These are phyloP conservation scores for Brassica napus DNA, from an alignment of 345 rosid genomes.

Conservation along the genomic window Da-Ae NC_063447.1:46221001-46221500, in stretches of 20 bases:
- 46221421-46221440: too few relatives aligned
- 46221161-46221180: constrained; percentile 57
- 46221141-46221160: constrained; percentile 48
- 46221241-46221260: constrained; percentile 51
- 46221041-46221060: background rate
- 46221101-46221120: constrained; percentile 45
- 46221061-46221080: constrained; percentile 1
- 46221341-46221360: too few relatives aligned
- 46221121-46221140: constrained; percentile 47
- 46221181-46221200: constrained; percentile 69
- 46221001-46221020: background rate
- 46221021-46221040: background rate
- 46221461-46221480: too few relatives aligned
- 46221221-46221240: constrained; percentile 51
- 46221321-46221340: too few relatives aligned
- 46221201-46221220: constrained; percentile 56
- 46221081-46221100: background rate
- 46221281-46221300: too few relatives aligned
- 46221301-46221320: too few relatives aligned
- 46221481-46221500: too few relatives aligned
- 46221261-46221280: constrained; percentile 1
- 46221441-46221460: too few relatives aligned
- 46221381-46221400: too few relatives aligned
- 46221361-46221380: too few relatives aligned
- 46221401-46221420: too few relatives aligned